Conservation (phyloP, 2,329 filamentous ascomycete species). For the Trichophyton verrucosum region DNA sequence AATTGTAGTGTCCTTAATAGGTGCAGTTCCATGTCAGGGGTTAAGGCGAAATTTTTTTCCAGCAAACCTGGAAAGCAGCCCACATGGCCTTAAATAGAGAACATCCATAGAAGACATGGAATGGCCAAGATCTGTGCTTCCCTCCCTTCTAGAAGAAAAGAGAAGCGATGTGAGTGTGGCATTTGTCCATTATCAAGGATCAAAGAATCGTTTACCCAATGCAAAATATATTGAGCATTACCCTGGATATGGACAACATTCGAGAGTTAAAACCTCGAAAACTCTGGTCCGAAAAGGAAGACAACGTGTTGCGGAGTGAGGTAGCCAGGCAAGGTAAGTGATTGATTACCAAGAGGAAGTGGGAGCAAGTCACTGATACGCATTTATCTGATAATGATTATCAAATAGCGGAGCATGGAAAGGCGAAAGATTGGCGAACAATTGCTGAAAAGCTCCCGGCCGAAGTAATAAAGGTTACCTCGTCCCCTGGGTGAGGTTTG, state of each 20-base stretch:
- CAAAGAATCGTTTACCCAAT: neutral
- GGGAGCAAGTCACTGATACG: neutral
- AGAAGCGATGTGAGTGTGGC: neutral
- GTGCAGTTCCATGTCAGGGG: neutral
- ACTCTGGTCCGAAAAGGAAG: constrained; percentile 3
- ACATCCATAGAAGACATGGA: constrained; percentile 1
- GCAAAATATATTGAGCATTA: neutral
- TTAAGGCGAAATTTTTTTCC: neutral
- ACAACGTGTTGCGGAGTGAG: neutral
- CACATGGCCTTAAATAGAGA: constrained; percentile 3
- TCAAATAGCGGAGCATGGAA: constrained; percentile 1
- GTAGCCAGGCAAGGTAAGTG: constrained; percentile 1
- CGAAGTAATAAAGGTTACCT: constrained; percentile 3
- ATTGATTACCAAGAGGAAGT: no score
- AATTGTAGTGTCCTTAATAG: neutral
- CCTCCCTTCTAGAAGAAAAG: constrained; percentile 1
- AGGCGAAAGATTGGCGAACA: constrained; percentile 2
- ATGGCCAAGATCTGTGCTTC: constrained; percentile 3
- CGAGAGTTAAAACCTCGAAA: constrained; percentile 2
- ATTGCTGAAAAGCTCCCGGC: constrained; percentile 2
- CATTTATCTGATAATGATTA: neutral
- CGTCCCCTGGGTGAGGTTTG: neutral
- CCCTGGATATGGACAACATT: neutral
- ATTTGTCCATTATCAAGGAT: neutral
- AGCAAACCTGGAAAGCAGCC: constrained; percentile 1